Evolutionary conservation across 768 basidiomycete genomes (phyloP), one percentile per base, ranked within the genome.

Genomic region (Podaxis rugospora): DNA sequence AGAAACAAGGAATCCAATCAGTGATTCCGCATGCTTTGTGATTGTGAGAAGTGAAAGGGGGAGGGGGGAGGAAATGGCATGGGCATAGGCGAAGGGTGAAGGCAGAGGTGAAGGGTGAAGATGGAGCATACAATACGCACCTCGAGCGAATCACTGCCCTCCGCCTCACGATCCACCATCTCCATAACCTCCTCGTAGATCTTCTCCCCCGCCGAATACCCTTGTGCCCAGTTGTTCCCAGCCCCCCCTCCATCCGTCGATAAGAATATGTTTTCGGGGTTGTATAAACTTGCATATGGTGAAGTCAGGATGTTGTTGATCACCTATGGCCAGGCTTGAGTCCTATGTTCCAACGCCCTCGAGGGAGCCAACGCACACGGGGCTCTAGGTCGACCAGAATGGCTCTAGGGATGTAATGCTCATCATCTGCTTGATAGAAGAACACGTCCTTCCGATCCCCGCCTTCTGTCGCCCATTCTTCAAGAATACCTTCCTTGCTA

Each of bases 401-500:
- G 4, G 97, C 93, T 55, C 97, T 85, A 1, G 97, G 97, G 62
- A 99, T 95, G 74, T 98, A 99, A 68, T 97, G 95, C 72, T 98
- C 97, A 69, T 99, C 97, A 72, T 99, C 97, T n/a, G 97, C 97
- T 73, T 98, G 96, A 72, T 99, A 98, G 78, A 99, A 99, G 77
- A 99, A 99, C 27, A 97, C 96, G 75, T 99, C 97, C 71, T 98
- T 99, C 67, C 97, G 82, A 75, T 99, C 97, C 7, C 93, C 93
- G 18, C 92, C 92, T 67, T 95, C 94, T 1, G 89, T 92, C 5
- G 95, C 95, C 92, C 93, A 96, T 64, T 98, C 95, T 72, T 98
- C 95, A 51, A 98, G 86, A 61, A 93, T 93, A 28, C 97, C 97
- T 66, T 95, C 91, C 61, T 90, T 89, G 72, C 85, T 95, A 78